phyloP scores from a whole-genome alignment of 164 flowering plant genomes.

The Vitis cinerea region DNA sequence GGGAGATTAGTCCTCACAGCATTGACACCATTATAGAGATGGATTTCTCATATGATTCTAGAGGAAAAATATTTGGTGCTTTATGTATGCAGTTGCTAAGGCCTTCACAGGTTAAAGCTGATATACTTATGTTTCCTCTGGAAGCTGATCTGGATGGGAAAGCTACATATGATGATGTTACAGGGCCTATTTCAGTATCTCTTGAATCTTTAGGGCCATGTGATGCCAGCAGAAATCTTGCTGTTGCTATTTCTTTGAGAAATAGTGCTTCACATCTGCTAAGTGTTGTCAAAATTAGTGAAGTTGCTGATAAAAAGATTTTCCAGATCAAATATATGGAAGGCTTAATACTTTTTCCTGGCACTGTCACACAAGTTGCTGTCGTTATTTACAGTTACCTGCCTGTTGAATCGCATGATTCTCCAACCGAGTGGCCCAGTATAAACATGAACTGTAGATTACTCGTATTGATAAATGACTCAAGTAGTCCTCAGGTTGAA shows the following conservation, averaged over 20 bases:
- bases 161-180: constrained; percentile 22
- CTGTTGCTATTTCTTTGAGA: constrained; percentile 48
- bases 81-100: constrained; percentile 54
- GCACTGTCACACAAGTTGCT: constrained; percentile 56
- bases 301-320: constrained; percentile 36
- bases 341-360: constrained; percentile 70
- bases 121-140: constrained; percentile 63
- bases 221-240: constrained; percentile 29
- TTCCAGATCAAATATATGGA: constrained; percentile 53
- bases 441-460: constrained; percentile 43
- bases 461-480: constrained; percentile 58
- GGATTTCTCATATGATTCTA: constrained; percentile 36
- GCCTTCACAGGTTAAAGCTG: constrained; percentile 41
- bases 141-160: constrained; percentile 48
- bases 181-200: constrained; percentile 40
- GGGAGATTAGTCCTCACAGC: constrained; percentile 58
- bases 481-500: constrained; percentile 49
- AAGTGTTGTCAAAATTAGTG: constrained; percentile 46
- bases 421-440: constrained; percentile 17
- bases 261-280: constrained; percentile 49
- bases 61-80: constrained; percentile 49
- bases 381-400: constrained; percentile 30
- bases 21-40: constrained; percentile 53
- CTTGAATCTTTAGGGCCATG: constrained; percentile 42
- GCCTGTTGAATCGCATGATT: constrained; percentile 16